Conservation (phyloP, 2,329 filamentous ascomycete genomes). For the Apiospora malaysiana region DNA sequence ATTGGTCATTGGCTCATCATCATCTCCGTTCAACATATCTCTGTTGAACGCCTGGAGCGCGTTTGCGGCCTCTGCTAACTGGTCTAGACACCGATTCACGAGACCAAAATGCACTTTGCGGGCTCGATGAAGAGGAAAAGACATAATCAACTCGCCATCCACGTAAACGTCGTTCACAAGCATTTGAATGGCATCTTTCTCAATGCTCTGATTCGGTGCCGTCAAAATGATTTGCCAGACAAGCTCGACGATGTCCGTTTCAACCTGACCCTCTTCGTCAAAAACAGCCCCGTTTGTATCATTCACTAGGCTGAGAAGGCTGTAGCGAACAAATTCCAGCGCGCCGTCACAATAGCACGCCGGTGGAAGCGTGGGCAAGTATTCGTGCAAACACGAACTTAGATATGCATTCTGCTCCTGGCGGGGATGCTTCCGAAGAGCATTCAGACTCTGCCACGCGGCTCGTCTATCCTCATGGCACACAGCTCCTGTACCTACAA, state of each 20-base stretch:
- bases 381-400: constrained; percentile 56
- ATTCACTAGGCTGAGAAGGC: constrained; percentile 54
- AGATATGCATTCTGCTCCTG: constrained; percentile 59
- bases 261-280: constrained; percentile 57
- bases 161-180: constrained; percentile 77
- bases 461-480: constrained; percentile 65
- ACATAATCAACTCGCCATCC: constrained; percentile 56
- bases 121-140: constrained; percentile 56
- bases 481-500: constrained; percentile 70
- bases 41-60: constrained; percentile 57
- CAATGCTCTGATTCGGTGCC: constrained; percentile 68
- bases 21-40: constrained; percentile 49
- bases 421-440: constrained; percentile 48
- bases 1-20: constrained; percentile 61
- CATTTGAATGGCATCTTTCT: constrained; percentile 69
- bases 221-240: constrained; percentile 85
- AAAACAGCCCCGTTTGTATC: constrained; percentile 51
- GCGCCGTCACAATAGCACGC: constrained; percentile 65
- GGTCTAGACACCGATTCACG: constrained; percentile 74
- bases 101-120: constrained; percentile 70
- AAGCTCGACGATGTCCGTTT: constrained; percentile 66
- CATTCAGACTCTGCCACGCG: constrained; percentile 73
- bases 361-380: constrained; percentile 63
- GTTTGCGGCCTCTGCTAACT: constrained; percentile 68
- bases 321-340: constrained; percentile 66